Evolutionary conservation across 176 grass and related monocot species (phyloP).

Genomic region (Leersia perrieri): DNA sequence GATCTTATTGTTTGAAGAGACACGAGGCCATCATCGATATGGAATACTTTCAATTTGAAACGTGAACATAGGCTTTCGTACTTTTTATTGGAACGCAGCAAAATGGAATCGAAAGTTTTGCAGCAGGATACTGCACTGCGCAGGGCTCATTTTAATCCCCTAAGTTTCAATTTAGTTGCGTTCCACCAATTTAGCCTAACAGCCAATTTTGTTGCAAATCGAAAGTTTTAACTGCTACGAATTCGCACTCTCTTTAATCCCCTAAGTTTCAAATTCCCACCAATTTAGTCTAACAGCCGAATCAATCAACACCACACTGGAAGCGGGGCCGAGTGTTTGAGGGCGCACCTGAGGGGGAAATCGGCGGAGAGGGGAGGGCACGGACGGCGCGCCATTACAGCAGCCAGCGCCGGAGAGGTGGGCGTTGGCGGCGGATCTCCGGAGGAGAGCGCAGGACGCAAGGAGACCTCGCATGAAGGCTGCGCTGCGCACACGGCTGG

Average conservation of each 20-base stretch:
- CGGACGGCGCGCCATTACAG: neutral
- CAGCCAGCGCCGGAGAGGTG: neutral
- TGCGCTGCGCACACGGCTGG: neutral
- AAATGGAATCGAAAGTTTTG: neutral
- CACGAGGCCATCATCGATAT: no score
- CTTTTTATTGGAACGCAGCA: neutral
- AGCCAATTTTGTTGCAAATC: no score
- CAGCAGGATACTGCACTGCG: neutral
- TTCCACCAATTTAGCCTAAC: no score
- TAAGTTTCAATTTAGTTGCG: no score
- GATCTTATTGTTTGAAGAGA: neutral
- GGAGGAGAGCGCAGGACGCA: conserved; percentile 39
- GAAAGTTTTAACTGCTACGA: no score
- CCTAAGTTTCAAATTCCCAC: no score
- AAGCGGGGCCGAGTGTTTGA: neutral
- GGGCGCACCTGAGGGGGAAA: conserved; percentile 21
- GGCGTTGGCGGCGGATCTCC: conserved; percentile 1
- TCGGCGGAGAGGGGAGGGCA: neutral
- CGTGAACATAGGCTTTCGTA: neutral
- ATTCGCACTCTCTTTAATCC: no score
- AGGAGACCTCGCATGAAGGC: conserved; percentile 49
- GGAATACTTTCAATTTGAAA: neutral
- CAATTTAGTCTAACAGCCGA: neutral
- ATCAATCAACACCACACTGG: neutral
- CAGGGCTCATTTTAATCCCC: neutral